Evolutionary conservation across 495 filamentous ascomycete genomes (phyloP), one percentile per base, ranked within the genome.

Genomic region (Aspergillus carlsbadensis): DNA sequence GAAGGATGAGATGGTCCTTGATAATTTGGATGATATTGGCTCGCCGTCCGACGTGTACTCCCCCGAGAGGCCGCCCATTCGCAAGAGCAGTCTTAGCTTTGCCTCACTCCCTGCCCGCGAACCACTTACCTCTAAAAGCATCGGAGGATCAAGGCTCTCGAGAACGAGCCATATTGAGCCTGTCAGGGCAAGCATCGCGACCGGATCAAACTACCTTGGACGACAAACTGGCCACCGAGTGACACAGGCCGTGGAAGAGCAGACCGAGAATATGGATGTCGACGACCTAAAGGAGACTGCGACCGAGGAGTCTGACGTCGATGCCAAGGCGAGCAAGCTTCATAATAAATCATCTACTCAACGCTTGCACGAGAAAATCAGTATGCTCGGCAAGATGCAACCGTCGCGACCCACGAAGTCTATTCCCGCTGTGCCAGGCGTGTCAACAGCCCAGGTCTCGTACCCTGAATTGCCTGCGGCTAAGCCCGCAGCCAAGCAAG

Each of bases 1-100:
- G 22, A 83, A 84, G 56, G 78, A 82, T 34, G 78, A 83, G 22
- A 69, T 73, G 15, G 69, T 64, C 18, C 68, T 77, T 26, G 81
- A 82, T 40, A 78, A 75, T 20, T 74, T 77, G 47, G 81, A 83
- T 52, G 83, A 84, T 34, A 78, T 77, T 20, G 80, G 75, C 36
- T 84, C 85, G 31, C 78, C 84, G 15, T 88, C 86, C 10, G 82
- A 86, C 55, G 76, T 70, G 8, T 87, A 84, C 5, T 84, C 79
- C 46, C 85, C 85, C 2, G 84, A 80, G 37, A 74, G 81, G 45
- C 80, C 77, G n/a, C 71, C 81, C 4, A 73, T 95, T 47, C 87
- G 93, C 33, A 96, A 96, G 76, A 96, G 91, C 70, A 97, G 93
- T 62, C 78, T 98, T 47, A 92, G 85, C 47, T 97, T 98, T 71